These are phyloP conservation scores for Pseudophaeomoniella oleicola DNA, from an alignment of 2,329 filamentous ascomycete species.

Conservation along the genomic window DNA sequence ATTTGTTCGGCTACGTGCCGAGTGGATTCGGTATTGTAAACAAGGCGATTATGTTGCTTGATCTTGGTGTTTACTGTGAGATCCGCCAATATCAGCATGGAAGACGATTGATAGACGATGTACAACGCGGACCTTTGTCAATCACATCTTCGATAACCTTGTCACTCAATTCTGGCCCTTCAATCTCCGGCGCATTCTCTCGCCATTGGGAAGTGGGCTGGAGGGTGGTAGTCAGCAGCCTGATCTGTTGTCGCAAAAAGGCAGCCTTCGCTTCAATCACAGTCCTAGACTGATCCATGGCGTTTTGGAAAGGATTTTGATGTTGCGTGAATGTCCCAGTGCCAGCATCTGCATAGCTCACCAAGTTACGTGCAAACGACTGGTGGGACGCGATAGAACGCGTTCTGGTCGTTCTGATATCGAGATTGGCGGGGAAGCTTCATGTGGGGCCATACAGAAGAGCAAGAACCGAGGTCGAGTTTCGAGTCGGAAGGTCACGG, in stretches of 20 bases:
- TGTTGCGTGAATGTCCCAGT: too few relatives aligned
- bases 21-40: conserved; percentile 39
- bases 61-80: conserved; percentile 33
- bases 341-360: too few relatives aligned
- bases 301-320: too few relatives aligned
- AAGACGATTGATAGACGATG: too few relatives aligned
- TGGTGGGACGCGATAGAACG: too few relatives aligned
- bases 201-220: conserved; percentile 32
- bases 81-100: too few relatives aligned
- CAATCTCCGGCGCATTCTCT: conserved; percentile 23
- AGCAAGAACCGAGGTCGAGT: too few relatives aligned
- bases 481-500: too few relatives aligned
- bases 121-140: conserved; percentile 35
- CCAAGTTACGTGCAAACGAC: too few relatives aligned
- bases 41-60: conserved; percentile 36
- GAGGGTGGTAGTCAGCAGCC: conserved; percentile 34
- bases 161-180: conserved; percentile 30
- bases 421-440: too few relatives aligned
- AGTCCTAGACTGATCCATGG: not conserved
- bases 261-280: conserved; percentile 25
- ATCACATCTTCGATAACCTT: conserved; percentile 35
- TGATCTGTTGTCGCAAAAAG: conserved; percentile 37
- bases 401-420: too few relatives aligned
- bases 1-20: conserved; percentile 43
- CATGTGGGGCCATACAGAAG: too few relatives aligned